Evolutionary conservation across 108 stramenopile species (phyloP), one percentile per base, ranked within the genome.

Genomic region (Seminavis robusta): DNA sequence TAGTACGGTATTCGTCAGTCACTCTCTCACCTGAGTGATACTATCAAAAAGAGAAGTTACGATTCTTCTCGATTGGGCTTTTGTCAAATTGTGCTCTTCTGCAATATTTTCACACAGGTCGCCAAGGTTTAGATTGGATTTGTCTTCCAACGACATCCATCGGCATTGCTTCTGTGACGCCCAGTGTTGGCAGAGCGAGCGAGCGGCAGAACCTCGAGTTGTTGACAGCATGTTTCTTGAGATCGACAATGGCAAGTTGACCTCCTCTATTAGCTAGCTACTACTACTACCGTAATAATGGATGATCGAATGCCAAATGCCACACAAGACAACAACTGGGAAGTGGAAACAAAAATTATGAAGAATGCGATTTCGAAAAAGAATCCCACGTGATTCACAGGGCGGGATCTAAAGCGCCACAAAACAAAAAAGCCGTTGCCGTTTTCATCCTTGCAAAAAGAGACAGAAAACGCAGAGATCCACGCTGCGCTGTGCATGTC

Each of bases 21-120:
- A 20, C 16, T 8, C 13, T 51, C 58, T 47, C 19, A 47, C 58
- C 17, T 59, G 31, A 19, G 17, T 29, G 17, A 59, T 59, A 9
- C 4, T 10, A 44, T 76, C 75, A 41, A 76, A 59, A 21, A 69
- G 41, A 7, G 55, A 47, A 3, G 31, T 62, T 8, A 76, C 17
- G 27, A 76, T 70, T 41, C 54, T 37, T 23, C 58, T 19, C 0
- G 68, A 20, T 47, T 70, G 36, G 29, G 48, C 54, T 1, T 47
- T 25, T 0, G 54, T 31, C 24, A 76, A 25, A 15, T 61, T 59
- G 42, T 70, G 60, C 1, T 41, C 33, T 27, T 55, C 33, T 1
- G 64, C 64, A 32, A 76, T 24, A 20, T 51, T 38, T 27, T 70
- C 17, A 30, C 32, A 42, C 6, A 74, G 48, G 10, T 56, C 27